A percentile compares a stretch with the other conserved stretches of the same genome.
These are phyloP conservation scores for Talaromyces adpressus DNA, from an alignment of 495 filamentous ascomycete genomes.

Conservation along the genomic window DNA sequence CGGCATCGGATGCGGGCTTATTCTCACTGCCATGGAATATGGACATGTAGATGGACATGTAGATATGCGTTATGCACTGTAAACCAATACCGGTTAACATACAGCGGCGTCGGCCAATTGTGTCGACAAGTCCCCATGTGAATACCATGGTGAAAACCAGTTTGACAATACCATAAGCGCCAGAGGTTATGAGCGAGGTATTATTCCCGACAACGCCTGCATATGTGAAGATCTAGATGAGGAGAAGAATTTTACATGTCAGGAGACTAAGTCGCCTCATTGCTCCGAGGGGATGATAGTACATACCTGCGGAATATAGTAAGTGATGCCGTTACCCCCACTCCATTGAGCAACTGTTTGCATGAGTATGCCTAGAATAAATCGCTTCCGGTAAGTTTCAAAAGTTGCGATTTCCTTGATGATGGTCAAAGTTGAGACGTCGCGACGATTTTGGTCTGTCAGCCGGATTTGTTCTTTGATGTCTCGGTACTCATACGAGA, in stretches of 20 bases:
- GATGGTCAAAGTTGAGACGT: conserved; percentile 29
- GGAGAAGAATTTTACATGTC: too few species aligned
- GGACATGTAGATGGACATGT: conserved; percentile 35
- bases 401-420: conserved; percentile 36
- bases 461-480: conserved; percentile 27
- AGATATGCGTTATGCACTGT: conserved; percentile 35
- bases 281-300: too few species aligned
- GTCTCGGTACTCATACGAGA: conserved; percentile 29
- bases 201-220: conserved; percentile 26
- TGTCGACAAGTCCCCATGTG: conserved; percentile 37
- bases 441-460: conserved; percentile 19
- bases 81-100: conserved; percentile 28
- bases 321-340: conserved; percentile 42
- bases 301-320: conserved; percentile 27
- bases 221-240: conserved; percentile 27
- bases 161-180: conserved; percentile 38
- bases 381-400: conserved; percentile 38
- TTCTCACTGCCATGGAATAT: conserved; percentile 14
- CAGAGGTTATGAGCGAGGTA: conserved; percentile 32
- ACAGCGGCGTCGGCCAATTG: conserved; percentile 35
- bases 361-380: conserved; percentile 39
- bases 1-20: conserved; percentile 32
- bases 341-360: conserved; percentile 41
- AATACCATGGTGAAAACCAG: conserved; percentile 42
- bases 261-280: too few species aligned